These are phyloP conservation scores for Monosiga brevicollis DNA, from an alignment of 78 protist species.

Conservation along the genomic window DNA sequence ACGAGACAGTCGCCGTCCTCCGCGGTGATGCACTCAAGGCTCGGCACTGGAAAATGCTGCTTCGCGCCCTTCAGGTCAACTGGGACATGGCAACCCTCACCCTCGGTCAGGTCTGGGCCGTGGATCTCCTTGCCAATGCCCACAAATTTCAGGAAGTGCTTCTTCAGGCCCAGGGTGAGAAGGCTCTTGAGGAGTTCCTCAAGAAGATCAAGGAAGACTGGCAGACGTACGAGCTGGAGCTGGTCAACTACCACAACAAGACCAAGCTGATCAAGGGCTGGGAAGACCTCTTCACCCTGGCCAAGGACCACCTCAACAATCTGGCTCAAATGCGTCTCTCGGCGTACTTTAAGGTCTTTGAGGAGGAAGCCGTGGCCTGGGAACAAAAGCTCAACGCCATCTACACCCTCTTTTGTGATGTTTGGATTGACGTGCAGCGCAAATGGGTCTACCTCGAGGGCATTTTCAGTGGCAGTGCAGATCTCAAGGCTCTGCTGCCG, in stretches of 20 bases:
- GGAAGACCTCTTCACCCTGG: constrained; percentile 83
- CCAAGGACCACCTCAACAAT: constrained; percentile 56
- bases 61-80: constrained; percentile 32
- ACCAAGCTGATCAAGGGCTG: constrained; percentile 75
- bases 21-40: constrained; percentile 66
- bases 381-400: constrained; percentile 73
- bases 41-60: constrained; percentile 79
- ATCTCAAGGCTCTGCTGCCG: constrained; percentile 81
- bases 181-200: constrained; percentile 88
- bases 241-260: constrained; percentile 67
- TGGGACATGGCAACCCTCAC: constrained; percentile 59
- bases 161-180: constrained; percentile 84
- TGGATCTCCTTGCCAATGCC: constrained; percentile 59
- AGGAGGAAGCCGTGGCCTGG: constrained; percentile 76
- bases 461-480: constrained; percentile 82
- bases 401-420: constrained; percentile 48
- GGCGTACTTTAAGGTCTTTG: constrained; percentile 86
- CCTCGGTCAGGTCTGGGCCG: constrained; percentile 75
- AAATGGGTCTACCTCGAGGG: constrained; percentile 94
- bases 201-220: constrained; percentile 67
- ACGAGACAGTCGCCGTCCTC: constrained; percentile 48
- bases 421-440: constrained; percentile 90
- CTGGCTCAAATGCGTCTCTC: constrained; percentile 79
- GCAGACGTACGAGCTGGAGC: constrained; percentile 63
- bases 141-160: constrained; percentile 63